Evolutionary conservation across 163 green algal genomes (phyloP).

Genomic region (Scenedesmus sp.): DNA sequence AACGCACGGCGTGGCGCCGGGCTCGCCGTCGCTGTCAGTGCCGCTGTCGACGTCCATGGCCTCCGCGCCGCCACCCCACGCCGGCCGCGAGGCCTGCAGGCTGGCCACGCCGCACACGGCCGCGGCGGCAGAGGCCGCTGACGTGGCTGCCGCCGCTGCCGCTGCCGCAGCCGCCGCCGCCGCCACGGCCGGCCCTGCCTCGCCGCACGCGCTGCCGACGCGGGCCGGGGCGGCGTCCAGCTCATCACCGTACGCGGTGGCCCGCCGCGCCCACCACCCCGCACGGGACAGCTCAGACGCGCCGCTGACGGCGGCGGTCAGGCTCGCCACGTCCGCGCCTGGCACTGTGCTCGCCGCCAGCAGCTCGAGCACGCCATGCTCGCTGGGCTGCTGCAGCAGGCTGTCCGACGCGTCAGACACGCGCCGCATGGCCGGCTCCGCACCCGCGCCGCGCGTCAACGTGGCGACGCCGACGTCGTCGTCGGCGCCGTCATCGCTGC

Average conservation of each 20-base stretch:
- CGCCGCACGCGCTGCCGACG: neutral
- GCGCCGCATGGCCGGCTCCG: neutral
- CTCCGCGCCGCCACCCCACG: neutral
- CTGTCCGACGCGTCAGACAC: slow-evolving; percentile 9
- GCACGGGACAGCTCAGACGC: neutral
- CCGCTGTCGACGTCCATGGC: slow-evolving; percentile 31
- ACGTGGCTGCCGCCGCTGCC: neutral
- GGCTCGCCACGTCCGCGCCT: neutral
- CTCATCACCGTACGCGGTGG: slow-evolving; percentile 31
- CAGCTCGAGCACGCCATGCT: slow-evolving; percentile 31
- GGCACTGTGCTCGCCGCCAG: slow-evolving; percentile 5
- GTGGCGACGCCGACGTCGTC: too few species aligned
- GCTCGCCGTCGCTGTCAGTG: neutral
- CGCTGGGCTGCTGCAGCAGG: slow-evolving; percentile 21
- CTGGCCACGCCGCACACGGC: neutral
- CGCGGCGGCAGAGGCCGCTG: neutral
- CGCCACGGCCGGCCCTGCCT: neutral
- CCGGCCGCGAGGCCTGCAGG: neutral
- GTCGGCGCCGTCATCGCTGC: neutral
- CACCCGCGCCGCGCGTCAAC: too few species aligned
- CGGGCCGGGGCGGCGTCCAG: neutral
- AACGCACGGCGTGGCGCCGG: too few species aligned
- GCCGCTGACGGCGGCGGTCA: neutral
- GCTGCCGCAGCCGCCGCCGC: slow-evolving; percentile 2
- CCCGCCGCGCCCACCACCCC: slow-evolving; percentile 4